Conservation (phyloP, 23 red algal genomes). For the Pyropia haitanensis region DNA sequence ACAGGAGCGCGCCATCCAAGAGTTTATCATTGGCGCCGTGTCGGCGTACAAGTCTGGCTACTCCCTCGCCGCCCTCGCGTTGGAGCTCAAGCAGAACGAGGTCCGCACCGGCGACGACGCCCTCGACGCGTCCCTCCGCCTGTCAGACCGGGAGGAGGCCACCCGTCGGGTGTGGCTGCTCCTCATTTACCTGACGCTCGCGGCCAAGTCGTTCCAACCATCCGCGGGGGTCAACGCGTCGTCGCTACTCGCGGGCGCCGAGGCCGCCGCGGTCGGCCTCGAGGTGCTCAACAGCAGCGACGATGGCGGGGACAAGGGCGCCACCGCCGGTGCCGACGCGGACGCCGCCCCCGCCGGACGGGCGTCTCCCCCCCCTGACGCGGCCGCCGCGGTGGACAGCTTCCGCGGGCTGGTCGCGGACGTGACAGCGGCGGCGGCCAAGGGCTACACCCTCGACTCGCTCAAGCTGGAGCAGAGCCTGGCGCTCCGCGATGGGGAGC, state of each 20-base stretch:
- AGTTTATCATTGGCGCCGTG: constrained; percentile 40
- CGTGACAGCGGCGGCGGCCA: constrained; percentile 43
- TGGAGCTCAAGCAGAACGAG: constrained; percentile 46
- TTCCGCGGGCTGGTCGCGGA: constrained; percentile 27
- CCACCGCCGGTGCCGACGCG: no score
- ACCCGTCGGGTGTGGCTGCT: constrained; percentile 44
- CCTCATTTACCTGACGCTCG: constrained; percentile 46
- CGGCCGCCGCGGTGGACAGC: neutral
- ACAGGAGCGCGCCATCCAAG: constrained; percentile 20
- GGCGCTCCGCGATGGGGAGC: constrained; percentile 8
- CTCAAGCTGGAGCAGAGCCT: constrained; percentile 52
- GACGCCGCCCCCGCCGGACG: no score
- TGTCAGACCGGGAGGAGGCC: constrained; percentile 45
- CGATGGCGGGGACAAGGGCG: neutral
- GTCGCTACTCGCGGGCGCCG: constrained; percentile 14
- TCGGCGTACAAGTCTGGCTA: constrained; percentile 57
- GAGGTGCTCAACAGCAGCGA: constrained; percentile 1
- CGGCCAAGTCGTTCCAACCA: neutral
- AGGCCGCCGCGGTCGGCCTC: neutral
- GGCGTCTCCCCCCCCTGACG: no score
- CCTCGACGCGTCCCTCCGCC: constrained; percentile 8
- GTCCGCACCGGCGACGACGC: neutral
- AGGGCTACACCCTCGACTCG: constrained; percentile 30
- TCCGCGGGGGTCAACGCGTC: no score
- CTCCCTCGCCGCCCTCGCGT: constrained; percentile 26